Evolutionary conservation across 192 early-diverging fungal genomes (phyloP).

Genomic region (Pilobolus umbonatus): DNA sequence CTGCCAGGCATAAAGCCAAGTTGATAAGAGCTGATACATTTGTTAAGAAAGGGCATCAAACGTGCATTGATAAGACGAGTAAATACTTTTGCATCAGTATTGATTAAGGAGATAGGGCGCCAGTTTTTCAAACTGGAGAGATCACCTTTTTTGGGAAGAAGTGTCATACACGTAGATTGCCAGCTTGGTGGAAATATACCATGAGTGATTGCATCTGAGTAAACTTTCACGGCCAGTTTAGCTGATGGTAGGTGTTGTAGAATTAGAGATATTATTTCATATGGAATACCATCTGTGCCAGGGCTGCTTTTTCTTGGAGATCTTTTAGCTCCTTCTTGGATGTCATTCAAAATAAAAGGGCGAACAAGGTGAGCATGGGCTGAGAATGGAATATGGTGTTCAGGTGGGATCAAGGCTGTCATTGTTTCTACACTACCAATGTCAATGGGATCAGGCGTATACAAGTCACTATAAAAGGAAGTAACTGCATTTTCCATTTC

Average conservation of each 20-base stretch:
- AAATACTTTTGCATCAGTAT: constrained; percentile 24
- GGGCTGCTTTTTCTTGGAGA: constrained; percentile 2
- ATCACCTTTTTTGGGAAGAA: constrained; percentile 30
- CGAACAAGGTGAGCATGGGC: background rate
- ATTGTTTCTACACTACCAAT: background rate
- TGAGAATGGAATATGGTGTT: background rate
- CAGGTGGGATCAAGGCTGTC: background rate
- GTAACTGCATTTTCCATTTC: no score
- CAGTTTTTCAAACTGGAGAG: constrained; percentile 11
- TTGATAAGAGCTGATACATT: constrained; percentile 16
- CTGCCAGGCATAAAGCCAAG: constrained; percentile 17
- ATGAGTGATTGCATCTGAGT: background rate
- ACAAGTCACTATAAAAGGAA: background rate
- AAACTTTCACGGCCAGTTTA: background rate
- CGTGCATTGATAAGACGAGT: background rate
- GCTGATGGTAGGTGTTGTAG: background rate
- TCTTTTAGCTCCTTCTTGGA: background rate
- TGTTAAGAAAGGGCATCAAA: background rate
- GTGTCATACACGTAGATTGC: constrained; percentile 14
- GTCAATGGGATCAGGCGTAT: background rate
- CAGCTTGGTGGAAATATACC: background rate
- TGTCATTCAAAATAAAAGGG: background rate
- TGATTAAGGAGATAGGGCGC: constrained; percentile 15
- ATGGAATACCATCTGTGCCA: constrained; percentile 9
- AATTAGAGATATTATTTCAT: background rate